phyloP scores from a whole-genome alignment of 345 rosid genomes.

The Ceriops decandra region DNA sequence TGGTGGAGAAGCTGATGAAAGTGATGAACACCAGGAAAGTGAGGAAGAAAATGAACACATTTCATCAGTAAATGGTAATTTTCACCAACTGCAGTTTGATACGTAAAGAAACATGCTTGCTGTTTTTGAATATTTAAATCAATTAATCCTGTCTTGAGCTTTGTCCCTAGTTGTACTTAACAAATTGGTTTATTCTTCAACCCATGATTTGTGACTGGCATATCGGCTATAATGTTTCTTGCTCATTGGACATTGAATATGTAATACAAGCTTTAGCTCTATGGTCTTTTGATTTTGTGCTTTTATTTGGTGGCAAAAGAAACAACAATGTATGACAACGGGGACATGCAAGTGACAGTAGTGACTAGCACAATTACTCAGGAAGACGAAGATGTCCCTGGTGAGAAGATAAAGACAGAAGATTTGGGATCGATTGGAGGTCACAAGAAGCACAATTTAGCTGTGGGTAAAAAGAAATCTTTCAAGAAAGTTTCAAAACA shows the following conservation, averaged over 20 bases:
- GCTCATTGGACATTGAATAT: neutral
- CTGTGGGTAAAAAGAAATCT: slow-evolving; percentile 48
- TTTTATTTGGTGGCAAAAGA: slow-evolving; percentile 38
- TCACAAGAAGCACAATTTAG: slow-evolving; percentile 35
- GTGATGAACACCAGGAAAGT: slow-evolving; percentile 29
- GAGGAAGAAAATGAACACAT: slow-evolving; percentile 39
- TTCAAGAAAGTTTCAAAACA: slow-evolving; percentile 50
- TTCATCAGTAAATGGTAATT: slow-evolving; percentile 45
- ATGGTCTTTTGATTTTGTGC: slow-evolving; percentile 4
- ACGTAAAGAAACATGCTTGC: neutral
- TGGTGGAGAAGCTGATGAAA: slow-evolving; percentile 36
- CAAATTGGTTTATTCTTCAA: too few relatives aligned
- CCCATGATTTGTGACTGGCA: too few relatives aligned
- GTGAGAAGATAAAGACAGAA: slow-evolving; percentile 21
- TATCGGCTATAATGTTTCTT: neutral
- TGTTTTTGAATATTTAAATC: neutral
- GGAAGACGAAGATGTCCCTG: slow-evolving; percentile 39
- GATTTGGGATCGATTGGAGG: slow-evolving; percentile 30
- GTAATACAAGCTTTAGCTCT: slow-evolving; percentile 1
- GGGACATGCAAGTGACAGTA: slow-evolving; percentile 67
- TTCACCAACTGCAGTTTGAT: slow-evolving; percentile 13
- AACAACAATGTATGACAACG: slow-evolving; percentile 53
- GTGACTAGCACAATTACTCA: slow-evolving; percentile 63
- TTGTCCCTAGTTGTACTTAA: neutral
- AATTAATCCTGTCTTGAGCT: neutral